Base-by-base conservation (phyloP, 1,139 yeast species). In the Yamadazyma triangularis region DNA sequence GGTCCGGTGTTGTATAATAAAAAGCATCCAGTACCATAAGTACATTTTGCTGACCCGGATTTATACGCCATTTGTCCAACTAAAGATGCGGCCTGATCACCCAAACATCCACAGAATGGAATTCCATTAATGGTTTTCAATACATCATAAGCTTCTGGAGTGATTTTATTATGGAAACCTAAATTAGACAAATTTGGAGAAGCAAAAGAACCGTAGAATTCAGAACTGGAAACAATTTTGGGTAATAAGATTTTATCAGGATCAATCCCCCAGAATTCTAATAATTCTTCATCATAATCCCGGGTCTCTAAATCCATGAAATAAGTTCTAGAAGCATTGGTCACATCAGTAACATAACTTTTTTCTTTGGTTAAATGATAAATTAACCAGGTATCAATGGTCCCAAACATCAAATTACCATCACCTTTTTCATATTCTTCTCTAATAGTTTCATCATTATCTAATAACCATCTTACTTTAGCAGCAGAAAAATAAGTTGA, bases 11-110 rank as follows among this genome's bases (percentile, higher is more conserved):
- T 89, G 68, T 84, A 87, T 42, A 89, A 69, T 42, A 89, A 60
- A 71, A 89, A 89, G 56, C 95, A 87, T 42, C 97, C 97, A 2
- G 97, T 89, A 44, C 97, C 97, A 53, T 88, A 89, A n/a, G 97
- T 89, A 68, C 95, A 86, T 60, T 89, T 89, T 25, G 96, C 96
- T 32, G 83, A 77, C 34, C 96, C 96, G 20, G 78, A 72, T 42
- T 73, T 70, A 50, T 86, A 77, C 2, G 96, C 96, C 57, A 86
- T 61, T 59, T 89, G 96, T 21, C 97, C 97, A 30, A 88, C 95
- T 40, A 89, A 63, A 4, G 96, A 93, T 4, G 96, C 89, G 36
- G 91, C 78, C 64, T 89, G 97, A 60, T 89, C 97, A 39, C 97
- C 97, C 19, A 89, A 68, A 59, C 95, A 86, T 24, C 96, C 96